Evolutionary conservation across 169 alveolate species (phyloP).

Genomic region (Plasmodium coatneyi): DNA sequence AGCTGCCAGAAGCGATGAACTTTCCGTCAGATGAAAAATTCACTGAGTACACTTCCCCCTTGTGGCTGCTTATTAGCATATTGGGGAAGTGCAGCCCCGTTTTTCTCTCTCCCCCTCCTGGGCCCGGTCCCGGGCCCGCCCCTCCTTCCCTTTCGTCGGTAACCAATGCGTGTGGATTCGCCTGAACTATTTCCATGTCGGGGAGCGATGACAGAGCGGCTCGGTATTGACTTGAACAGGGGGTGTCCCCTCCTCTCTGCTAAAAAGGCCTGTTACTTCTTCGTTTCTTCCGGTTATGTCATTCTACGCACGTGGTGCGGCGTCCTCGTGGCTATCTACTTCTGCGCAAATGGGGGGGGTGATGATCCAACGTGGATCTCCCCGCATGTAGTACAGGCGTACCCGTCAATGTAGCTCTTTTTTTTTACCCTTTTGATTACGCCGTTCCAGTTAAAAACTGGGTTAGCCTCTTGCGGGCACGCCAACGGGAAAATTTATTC

Average conservation of each 20-base stretch:
- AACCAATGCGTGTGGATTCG: not conserved
- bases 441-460: not conserved
- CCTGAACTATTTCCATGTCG: not conserved
- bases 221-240: not conserved
- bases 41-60: constrained; percentile 86
- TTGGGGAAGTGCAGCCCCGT: constrained; percentile 77
- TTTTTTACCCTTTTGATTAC: not conserved
- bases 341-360: not conserved
- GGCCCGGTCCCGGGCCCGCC: not conserved
- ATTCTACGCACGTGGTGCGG: not conserved
- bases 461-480: not conserved
- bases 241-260: not conserved
- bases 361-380: not conserved
- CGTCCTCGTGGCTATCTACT: not conserved
- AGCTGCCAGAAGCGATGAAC: constrained; percentile 86
- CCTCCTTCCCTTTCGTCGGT: not conserved
- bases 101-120: constrained; percentile 44
- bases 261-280: not conserved
- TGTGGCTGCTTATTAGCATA: constrained; percentile 85
- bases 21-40: constrained; percentile 89
- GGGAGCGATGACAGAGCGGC: not conserved
- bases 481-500: not conserved
- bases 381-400: not conserved
- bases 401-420: not conserved
- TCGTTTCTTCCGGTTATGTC: not conserved